These are phyloP conservation scores for Stachybotrys chlorohalonatus DNA, from an alignment of 2,329 filamentous ascomycete genomes.

Conservation along the genomic window DNA sequence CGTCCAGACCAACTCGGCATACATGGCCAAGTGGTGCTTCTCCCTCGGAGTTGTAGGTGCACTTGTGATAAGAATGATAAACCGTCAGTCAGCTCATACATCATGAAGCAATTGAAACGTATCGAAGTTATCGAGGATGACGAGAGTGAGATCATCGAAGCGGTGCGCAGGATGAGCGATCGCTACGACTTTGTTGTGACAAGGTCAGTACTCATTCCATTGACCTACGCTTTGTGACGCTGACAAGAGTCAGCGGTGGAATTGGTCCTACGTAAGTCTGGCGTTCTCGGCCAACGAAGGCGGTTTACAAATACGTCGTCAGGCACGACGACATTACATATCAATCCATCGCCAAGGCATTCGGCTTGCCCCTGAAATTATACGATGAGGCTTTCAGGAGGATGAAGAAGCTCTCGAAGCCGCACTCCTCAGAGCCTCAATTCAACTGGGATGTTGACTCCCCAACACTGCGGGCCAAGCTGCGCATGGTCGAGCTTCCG, in stretches of 20 bases:
- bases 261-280: conserved; percentile 80
- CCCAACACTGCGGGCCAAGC: conserved; percentile 66
- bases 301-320: conserved; percentile 10
- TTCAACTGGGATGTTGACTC: conserved; percentile 84
- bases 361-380: conserved; percentile 64
- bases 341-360: conserved; percentile 84
- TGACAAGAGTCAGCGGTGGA: conserved; percentile 55
- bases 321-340: conserved; percentile 99
- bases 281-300: background rate
- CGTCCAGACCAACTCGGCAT: conserved; percentile 50
- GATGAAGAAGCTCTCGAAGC: conserved; percentile 76
- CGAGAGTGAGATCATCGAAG: conserved; percentile 81
- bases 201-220: conserved; percentile 33
- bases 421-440: conserved; percentile 60
- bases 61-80: conserved; percentile 34
- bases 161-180: conserved; percentile 74
- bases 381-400: conserved; percentile 68
- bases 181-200: conserved; percentile 94
- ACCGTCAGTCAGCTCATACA: background rate
- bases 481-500: conserved; percentile 86
- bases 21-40: conserved; percentile 2
- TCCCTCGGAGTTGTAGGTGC: conserved; percentile 41
- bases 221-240: background rate
- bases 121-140: conserved; percentile 93
- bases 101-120: conserved; percentile 59